Base-by-base conservation (phyloP, 345 rosid genomes). In the Citropsis articulata region DNA sequence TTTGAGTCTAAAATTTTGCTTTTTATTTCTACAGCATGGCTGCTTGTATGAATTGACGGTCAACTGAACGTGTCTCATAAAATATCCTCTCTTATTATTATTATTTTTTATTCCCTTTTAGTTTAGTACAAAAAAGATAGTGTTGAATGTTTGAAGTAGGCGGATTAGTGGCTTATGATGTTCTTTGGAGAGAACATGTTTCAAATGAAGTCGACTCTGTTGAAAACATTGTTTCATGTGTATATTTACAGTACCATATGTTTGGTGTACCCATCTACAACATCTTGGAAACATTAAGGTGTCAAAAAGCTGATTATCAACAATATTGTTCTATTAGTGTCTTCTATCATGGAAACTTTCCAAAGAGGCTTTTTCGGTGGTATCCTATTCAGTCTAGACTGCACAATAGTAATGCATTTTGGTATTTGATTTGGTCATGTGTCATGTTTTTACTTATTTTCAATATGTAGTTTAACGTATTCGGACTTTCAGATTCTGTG, bases 1-100 rank as follows among this genome's bases (percentile, higher is more conserved):
- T 80, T 69, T 73, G 76, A 7, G 28, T 64, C 68, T 8, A 71
- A 56, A 69, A 42, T n/a, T 22, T 27, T 22, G n/a, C 73, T 72
- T 68, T 77, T 24, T 24, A 22, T 27, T 59, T 77, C 28, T 12
- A 21, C 9, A 45, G 50, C 36, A 27, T 30, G 1, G n/a, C 66
- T 63, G 36, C 21, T 63, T 6, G n/a, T 27, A 28, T n/a, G 13
- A 61, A 28, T 63, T 63, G 66, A 28, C 4, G 0, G 2, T 13
- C 21, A 28, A 63, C 33, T 27, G 35, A 63, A 28, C 10, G 16
- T 4, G 22, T 19, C 8, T 28, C 21, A 8, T 28, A 4, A 53
- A 53, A 53, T 5, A 45, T 45, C 50, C 16, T 13, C 50, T 40
- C 45, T 1, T 38, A 9, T 9, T 7, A 9, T 35, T 35, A 35